Evolutionary conservation across 2,329 filamentous ascomycete species (phyloP).

Genomic region (Beauveria sp.): DNA sequence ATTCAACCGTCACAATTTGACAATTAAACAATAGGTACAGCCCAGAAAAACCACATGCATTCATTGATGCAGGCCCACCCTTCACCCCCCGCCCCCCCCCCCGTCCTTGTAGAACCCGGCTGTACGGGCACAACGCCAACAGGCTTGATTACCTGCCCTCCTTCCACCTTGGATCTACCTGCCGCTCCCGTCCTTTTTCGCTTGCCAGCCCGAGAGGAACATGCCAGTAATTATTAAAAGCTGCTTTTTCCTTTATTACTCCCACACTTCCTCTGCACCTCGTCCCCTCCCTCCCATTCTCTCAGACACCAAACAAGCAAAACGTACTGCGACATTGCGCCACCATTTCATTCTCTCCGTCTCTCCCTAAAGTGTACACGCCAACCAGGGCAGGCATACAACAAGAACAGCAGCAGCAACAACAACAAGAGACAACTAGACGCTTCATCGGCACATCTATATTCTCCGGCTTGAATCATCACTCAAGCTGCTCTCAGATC

Average conservation of each 20-base stretch:
- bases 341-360: background rate
- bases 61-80: background rate
- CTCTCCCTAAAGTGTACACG: background rate
- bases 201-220: background rate
- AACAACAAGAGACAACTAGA: background rate
- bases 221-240: background rate
- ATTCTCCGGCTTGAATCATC: background rate
- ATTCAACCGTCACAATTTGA: too few species aligned
- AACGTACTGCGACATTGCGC: background rate
- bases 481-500: background rate
- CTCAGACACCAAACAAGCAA: background rate
- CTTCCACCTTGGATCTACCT: background rate
- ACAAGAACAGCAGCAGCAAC: background rate
- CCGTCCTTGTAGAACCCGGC: conserved; percentile 1
- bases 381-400: background rate
- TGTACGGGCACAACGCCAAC: background rate
- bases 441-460: background rate
- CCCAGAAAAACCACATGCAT: conserved; percentile 1
- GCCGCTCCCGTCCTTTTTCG: background rate
- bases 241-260: background rate
- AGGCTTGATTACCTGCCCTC: background rate
- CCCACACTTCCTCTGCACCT: background rate
- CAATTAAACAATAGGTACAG: background rate
- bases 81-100: background rate
- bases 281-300: background rate